Percentiles rank a stretch among this genome's conserved stretches.
phyloP scores from a whole-genome alignment of 305 asterid species.

The Rubia tinctorum region DNA sequence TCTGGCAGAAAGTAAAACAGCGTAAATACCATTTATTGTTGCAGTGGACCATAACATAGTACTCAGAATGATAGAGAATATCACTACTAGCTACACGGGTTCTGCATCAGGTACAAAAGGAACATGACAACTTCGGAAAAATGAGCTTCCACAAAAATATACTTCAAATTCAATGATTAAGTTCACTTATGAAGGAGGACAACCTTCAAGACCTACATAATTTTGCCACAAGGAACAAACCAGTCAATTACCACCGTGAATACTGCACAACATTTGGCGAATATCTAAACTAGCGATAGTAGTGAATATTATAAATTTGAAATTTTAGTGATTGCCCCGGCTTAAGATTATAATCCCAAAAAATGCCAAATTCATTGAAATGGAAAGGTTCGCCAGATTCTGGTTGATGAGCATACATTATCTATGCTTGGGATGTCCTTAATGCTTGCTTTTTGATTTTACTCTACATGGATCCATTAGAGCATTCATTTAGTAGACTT shows the following conservation, averaged over 20 bases:
- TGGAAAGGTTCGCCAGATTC: background rate
- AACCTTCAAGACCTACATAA: background rate
- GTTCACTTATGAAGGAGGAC: constrained; percentile 1
- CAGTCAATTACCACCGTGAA: background rate
- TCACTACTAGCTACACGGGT: background rate
- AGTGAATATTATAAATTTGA: background rate
- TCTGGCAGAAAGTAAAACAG: constrained; percentile 37
- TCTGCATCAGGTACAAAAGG: background rate
- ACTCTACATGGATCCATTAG: background rate
- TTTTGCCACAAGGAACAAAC: background rate
- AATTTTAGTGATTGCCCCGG: background rate
- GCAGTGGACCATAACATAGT: background rate
- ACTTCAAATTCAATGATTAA: background rate
- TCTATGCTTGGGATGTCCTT: background rate
- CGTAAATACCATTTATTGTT: constrained; percentile 5
- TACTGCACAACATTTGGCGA: background rate
- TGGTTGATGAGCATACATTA: background rate
- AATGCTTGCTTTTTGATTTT: too few relatives aligned
- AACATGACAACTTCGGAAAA: background rate
- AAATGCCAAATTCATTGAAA: background rate
- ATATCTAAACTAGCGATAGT: background rate
- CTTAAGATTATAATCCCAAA: constrained; percentile 1
- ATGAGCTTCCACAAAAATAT: background rate
- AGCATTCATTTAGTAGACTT: background rate
- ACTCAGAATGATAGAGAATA: background rate